Evolutionary conservation across 345 rosid species (phyloP), one percentile per base, ranked within the genome.

Genomic region (Ricinus communis): DNA sequence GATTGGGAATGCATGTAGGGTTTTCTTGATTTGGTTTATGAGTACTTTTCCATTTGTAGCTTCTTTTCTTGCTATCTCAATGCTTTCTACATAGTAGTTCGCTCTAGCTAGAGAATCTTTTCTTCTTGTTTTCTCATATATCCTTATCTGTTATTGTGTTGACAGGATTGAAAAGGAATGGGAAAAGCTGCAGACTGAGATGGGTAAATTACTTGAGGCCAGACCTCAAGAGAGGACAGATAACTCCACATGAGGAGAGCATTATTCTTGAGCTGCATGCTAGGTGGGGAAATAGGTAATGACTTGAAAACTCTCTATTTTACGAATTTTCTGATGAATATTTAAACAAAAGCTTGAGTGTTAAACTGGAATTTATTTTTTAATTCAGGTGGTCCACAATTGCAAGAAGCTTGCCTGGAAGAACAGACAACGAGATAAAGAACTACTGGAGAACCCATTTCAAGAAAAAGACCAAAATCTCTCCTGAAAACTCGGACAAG

Each of bases 191-290:
- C 59, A 89, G 98, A 62, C 57, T 93, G 81, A 90, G 98, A 75
- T 93, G 98, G 98, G 97, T 93, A 72, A 93, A 93, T 73, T 93
- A 93, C 77, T 38, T 93, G 45, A 90, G 98, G 85, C 98, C 97
- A 40, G 98, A 91, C 82, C 87, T 93, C 36, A 93, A 93, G 87
- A 91, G 91, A 58, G 98, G 98, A 0, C 97, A 86, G 60, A 91
- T 93, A 55, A 93, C 98, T 22, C 96, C 96, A n/a, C 88, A 88
- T 52, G 98, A 93, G 76, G 97, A 91, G 76, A 82, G 81, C 65
- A 86, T 91, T 54, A 93, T 93, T 67, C 79, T 91, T 8, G 98
- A 93, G 78, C 78, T 91, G 25, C 98, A 93, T 85, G 93, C 96
- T 64, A 82, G 86, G 62, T 93, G 97, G 97, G 98, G 97, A 4